Percentiles rank a stretch among this genome's conserved stretches.
Conservation (phyloP, 2,329 filamentous ascomycete genomes). For the Monilinia aucupariae region DNA sequence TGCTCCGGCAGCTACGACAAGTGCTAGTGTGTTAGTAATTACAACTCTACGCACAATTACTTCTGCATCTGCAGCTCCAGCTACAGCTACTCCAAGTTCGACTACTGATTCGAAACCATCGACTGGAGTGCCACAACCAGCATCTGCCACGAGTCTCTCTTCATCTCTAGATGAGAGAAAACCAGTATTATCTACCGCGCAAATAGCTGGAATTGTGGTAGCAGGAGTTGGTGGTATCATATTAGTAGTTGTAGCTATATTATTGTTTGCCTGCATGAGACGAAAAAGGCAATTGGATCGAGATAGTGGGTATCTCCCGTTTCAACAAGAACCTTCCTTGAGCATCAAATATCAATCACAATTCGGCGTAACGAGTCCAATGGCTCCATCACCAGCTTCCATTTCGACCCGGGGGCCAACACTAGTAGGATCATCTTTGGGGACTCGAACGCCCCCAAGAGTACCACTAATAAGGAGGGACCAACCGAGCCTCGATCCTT, state of each 20-base stretch:
- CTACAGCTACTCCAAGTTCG: constrained; percentile 18
- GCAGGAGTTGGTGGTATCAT: constrained; percentile 47
- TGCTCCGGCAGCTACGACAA: constrained; percentile 23
- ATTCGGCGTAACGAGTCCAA: constrained; percentile 9
- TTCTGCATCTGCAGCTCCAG: constrained; percentile 4
- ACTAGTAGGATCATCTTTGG: constrained; percentile 23
- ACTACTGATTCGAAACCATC: constrained; percentile 18
- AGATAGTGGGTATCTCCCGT: constrained; percentile 35
- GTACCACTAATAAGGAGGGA: constrained; percentile 24
- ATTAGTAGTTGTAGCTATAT: constrained; percentile 45
- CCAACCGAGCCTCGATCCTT: constrained; percentile 28
- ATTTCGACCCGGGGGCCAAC: constrained; percentile 25
- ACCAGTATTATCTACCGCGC: constrained; percentile 29
- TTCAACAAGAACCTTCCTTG: constrained; percentile 30
- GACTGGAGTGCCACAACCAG: constrained; percentile 1
- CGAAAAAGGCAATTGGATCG: constrained; percentile 29
- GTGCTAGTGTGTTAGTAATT: constrained; percentile 19
- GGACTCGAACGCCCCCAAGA: constrained; percentile 24
- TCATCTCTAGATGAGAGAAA: constrained; percentile 18
- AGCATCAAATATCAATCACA: constrained; percentile 21
- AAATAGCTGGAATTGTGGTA: constrained; percentile 54
- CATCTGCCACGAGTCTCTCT: constrained; percentile 19
- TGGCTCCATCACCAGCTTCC: constrained; percentile 7
- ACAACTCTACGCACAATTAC: constrained; percentile 21
- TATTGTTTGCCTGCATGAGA: constrained; percentile 36